Percentiles rank a stretch among this genome's conserved stretches.
These are phyloP conservation scores for Dactylellina leptospora DNA, from an alignment of 2,329 filamentous ascomycete species.

Conservation along the genomic window DNA sequence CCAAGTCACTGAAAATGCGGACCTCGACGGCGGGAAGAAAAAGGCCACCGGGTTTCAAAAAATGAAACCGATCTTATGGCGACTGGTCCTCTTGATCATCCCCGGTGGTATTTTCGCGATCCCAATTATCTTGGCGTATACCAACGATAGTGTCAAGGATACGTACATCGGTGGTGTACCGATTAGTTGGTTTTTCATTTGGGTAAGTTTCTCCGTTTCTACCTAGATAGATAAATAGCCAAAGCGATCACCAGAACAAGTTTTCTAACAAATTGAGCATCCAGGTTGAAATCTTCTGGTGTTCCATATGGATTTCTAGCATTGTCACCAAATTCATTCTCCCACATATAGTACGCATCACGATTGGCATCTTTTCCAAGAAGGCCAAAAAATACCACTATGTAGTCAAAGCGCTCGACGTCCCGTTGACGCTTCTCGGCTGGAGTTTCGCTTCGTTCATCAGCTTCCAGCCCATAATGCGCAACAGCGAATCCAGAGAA, in stretches of 20 bases:
- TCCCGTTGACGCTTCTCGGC: slow-evolving; percentile 73
- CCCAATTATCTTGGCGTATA: slow-evolving; percentile 66
- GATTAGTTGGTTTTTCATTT: slow-evolving; percentile 70
- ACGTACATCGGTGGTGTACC: slow-evolving; percentile 59
- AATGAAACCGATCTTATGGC: slow-evolving; percentile 1
- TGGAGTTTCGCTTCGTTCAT: slow-evolving; percentile 72
- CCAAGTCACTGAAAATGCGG: not conserved
- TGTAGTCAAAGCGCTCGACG: slow-evolving; percentile 71
- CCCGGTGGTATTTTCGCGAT: slow-evolving; percentile 63
- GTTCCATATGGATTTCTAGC: slow-evolving; percentile 73
- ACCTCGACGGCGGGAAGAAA: slow-evolving; percentile 6
- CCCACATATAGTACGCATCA: slow-evolving; percentile 72
- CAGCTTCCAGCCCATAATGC: slow-evolving; percentile 64
- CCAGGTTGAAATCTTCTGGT: slow-evolving; percentile 74
- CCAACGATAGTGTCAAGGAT: slow-evolving; percentile 55
- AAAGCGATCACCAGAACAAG: not conserved
- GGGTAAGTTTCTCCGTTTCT: slow-evolving; percentile 52
- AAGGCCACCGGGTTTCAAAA: not conserved
- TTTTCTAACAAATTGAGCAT: slow-evolving; percentile 4
- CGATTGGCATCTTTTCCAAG: slow-evolving; percentile 73
- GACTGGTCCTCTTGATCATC: slow-evolving; percentile 1
- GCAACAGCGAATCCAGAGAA: not conserved
- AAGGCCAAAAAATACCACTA: slow-evolving; percentile 75
- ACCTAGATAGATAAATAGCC: not conserved
- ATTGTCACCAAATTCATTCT: slow-evolving; percentile 68